These are phyloP conservation scores for Tulasnella calospora DNA, from an alignment of 768 basidiomycete species.

Conservation along the genomic window DNA sequence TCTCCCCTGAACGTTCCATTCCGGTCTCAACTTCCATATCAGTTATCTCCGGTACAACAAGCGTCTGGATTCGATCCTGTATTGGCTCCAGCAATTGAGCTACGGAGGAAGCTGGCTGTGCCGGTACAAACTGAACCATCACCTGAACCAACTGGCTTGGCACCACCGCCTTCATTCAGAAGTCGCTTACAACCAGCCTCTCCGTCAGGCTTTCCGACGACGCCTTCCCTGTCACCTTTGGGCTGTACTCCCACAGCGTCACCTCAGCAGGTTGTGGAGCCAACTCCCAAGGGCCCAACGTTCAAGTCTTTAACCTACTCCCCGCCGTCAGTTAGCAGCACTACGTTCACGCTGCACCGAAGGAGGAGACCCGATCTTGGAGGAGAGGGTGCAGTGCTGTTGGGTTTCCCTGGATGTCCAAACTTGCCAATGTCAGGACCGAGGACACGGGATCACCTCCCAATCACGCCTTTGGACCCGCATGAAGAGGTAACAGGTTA, in stretches of 20 bases:
- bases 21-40: neutral
- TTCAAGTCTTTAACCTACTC: neutral
- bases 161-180: neutral
- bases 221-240: slow-evolving; percentile 19
- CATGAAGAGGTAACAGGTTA: slow-evolving; percentile 8
- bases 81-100: neutral
- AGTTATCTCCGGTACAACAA: neutral
- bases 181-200: slow-evolving; percentile 3
- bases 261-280: neutral
- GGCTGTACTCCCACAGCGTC: slow-evolving; percentile 7
- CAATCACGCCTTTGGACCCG: slow-evolving; percentile 6
- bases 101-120: neutral
- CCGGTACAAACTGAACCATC: neutral
- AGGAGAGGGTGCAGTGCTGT: neutral
- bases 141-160: neutral
- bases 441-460: neutral
- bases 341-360: slow-evolving; percentile 19
- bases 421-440: neutral
- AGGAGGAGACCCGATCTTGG: neutral
- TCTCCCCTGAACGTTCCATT: slow-evolving; percentile 9
- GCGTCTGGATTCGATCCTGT: neutral
- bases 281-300: neutral
- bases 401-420: neutral
- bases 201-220: slow-evolving; percentile 11
- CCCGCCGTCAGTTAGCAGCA: neutral